phyloP scores from a whole-genome alignment of 257 asterid genomes.

The Solanum sejunctum region DNA sequence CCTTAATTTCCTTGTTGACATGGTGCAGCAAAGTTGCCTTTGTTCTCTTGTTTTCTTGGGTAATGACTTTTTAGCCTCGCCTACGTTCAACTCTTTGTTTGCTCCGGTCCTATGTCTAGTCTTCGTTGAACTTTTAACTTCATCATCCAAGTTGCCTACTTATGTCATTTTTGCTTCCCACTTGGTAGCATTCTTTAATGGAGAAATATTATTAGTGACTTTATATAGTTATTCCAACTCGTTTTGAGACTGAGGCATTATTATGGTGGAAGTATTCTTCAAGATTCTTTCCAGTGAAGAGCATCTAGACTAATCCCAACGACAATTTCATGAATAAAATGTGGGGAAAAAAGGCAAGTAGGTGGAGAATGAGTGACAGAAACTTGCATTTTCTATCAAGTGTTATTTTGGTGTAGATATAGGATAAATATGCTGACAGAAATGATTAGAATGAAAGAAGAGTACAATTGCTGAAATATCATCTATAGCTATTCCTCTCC shows the following conservation, averaged over 20 bases:
- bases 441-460: slow-evolving; percentile 39
- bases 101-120: neutral
- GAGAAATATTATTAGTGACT: neutral
- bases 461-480: slow-evolving; percentile 90
- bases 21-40: neutral
- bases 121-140: neutral
- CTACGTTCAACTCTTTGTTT: neutral
- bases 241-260: neutral
- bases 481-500: slow-evolving; percentile 79
- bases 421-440: slow-evolving; percentile 27
- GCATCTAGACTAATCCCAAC: neutral
- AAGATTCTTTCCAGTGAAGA: too few species aligned
- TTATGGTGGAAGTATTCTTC: too few species aligned
- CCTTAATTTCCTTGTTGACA: neutral
- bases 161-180: neutral
- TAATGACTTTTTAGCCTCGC: neutral
- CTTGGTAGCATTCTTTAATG: neutral
- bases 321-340: neutral
- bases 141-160: neutral
- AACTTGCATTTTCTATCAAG: neutral
- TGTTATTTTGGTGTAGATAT: slow-evolving; percentile 8
- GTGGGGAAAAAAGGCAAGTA: neutral
- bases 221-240: neutral
- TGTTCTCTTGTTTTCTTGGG: neutral
- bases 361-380: neutral